These are phyloP conservation scores for Colletotrichum sansevieriae DNA, from an alignment of 2,329 filamentous ascomycete genomes.

Conservation along the genomic window DNA sequence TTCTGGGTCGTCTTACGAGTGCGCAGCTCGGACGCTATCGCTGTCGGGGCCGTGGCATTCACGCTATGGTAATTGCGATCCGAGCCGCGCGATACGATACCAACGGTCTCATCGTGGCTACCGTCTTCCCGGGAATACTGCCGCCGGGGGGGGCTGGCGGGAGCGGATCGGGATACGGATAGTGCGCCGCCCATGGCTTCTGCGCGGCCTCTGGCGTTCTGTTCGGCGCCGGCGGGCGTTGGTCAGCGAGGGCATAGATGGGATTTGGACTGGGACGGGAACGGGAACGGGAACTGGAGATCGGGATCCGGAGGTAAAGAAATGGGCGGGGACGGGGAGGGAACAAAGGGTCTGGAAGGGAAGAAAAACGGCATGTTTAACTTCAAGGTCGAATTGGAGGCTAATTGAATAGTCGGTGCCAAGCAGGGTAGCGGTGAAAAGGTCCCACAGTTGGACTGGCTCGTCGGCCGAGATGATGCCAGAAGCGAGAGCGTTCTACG, in stretches of 20 bases:
- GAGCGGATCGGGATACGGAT: slow-evolving; percentile 40
- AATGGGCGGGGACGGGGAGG: neutral
- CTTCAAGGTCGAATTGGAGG: slow-evolving; percentile 12
- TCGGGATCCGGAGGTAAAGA: neutral
- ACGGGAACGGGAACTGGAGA: neutral
- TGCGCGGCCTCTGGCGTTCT: slow-evolving; percentile 60
- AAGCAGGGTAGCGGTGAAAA: slow-evolving; percentile 20
- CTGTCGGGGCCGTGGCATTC: slow-evolving; percentile 41
- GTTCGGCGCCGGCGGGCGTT: slow-evolving; percentile 16
- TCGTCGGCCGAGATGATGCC: slow-evolving; percentile 14
- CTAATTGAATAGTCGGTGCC: slow-evolving; percentile 18
- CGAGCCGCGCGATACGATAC: slow-evolving; percentile 53
- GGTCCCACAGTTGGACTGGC: slow-evolving; percentile 11
- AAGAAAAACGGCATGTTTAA: neutral
- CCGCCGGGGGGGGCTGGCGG: slow-evolving; percentile 41
- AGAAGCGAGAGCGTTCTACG: slow-evolving; percentile 11
- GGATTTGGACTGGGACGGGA: neutral
- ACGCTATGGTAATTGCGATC: slow-evolving; percentile 57
- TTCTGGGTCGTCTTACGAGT: slow-evolving; percentile 30
- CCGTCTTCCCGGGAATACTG: slow-evolving; percentile 41
- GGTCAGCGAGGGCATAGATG: slow-evolving; percentile 16
- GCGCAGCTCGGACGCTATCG: slow-evolving; percentile 35
- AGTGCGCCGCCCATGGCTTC: slow-evolving; percentile 52
- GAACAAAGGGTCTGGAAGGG: slow-evolving; percentile 9
- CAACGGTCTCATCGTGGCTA: slow-evolving; percentile 57